Base-by-base conservation (phyloP, 108 stramenopile species). In the Cyclotella kingstonii region DNA sequence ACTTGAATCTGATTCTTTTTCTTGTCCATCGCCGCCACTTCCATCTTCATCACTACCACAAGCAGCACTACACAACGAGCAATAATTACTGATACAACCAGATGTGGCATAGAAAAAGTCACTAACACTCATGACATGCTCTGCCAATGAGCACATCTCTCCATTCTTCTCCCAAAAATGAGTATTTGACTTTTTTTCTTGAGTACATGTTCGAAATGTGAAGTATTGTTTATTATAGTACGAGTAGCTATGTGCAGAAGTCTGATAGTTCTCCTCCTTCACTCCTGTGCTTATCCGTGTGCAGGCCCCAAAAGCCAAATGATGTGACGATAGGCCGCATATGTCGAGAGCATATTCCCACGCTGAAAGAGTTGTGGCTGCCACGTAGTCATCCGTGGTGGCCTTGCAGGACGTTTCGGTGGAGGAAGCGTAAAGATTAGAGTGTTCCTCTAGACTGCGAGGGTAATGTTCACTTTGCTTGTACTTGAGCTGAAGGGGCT, bases 21-120 rank as follows among this genome's bases (percentile, higher is more conserved):
- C 3, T 14, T 7, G 2, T 11, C 27, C 9, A n/a, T 44, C 19
- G 4, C 10, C 25, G 6, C 19, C 27, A 8, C n/a, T 50, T 14
- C 26, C 49, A 1, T 50, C 49, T 27, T 4, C 26, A 5, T 1
- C 26, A 2, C 45, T 5, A 46, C 15, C 21, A 19, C 18, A 14
- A n/a, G 4, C 39, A 2, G 27, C 49, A 50, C 28, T 50, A 50
- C 49, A 50, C 1, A 11, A 27, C 18, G 49, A 5, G 7, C 49
- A 50, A 29, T 28, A 50, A 21, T 2, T 2, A 27, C 31, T 29
- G 27, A 50, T 29, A 8, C 49, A 50, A 1, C 31, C n/a, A 27
- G n/a, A 14, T 9, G 49, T 50, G 49, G 49, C 49, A 27, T 50
- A 50, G 15, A 50, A 50, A 29, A 30, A 50, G 31, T 50, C 49